A percentile compares a stretch with the other conserved stretches of the same genome.
phyloP scores from a whole-genome alignment of 2,329 filamentous ascomycete genomes.

The Penicillium sp. region DNA sequence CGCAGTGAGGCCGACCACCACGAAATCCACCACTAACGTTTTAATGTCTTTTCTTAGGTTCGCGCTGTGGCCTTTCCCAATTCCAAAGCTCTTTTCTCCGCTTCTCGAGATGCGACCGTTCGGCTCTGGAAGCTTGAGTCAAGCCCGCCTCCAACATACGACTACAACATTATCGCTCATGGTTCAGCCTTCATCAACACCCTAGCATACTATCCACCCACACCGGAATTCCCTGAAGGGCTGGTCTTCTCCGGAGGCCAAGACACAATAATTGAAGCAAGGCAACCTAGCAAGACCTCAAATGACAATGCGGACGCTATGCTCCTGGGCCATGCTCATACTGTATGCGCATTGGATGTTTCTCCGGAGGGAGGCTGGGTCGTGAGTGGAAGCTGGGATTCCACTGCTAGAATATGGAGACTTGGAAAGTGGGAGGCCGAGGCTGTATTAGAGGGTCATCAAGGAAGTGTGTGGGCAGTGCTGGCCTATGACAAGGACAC shows the following conservation, averaged over 20 bases:
- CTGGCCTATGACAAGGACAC: conserved; percentile 79
- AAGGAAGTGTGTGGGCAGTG: conserved; percentile 88
- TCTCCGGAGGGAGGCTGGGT: conserved; percentile 73
- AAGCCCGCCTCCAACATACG: conserved; percentile 71
- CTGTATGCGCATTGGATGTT: conserved; percentile 85
- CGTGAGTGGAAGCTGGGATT: conserved; percentile 94
- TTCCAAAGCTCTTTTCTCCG: conserved; percentile 75
- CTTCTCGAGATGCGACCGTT: conserved; percentile 89
- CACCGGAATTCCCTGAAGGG: conserved; percentile 72
- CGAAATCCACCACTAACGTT: conserved; percentile 58
- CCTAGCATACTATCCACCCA: conserved; percentile 75
- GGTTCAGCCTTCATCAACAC: conserved; percentile 88
- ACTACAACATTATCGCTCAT: conserved; percentile 77
- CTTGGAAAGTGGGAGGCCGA: conserved; percentile 84
- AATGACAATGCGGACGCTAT: conserved; percentile 83
- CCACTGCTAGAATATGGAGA: conserved; percentile 83
- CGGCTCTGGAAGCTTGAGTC: conserved; percentile 78
- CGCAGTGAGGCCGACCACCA: conserved; percentile 18
- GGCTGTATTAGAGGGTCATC: conserved; percentile 73
- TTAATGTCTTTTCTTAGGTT: conserved; percentile 67
- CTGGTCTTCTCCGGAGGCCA: conserved; percentile 86
- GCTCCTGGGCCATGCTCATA: conserved; percentile 82
- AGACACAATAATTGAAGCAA: conserved; percentile 90
- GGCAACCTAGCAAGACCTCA: conserved; percentile 68
- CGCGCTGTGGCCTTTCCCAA: conserved; percentile 81